Evolutionary conservation across 192 early-diverging fungal genomes (phyloP), one percentile per base, ranked within the genome.

Genomic region (Mortierella claussenii): DNA sequence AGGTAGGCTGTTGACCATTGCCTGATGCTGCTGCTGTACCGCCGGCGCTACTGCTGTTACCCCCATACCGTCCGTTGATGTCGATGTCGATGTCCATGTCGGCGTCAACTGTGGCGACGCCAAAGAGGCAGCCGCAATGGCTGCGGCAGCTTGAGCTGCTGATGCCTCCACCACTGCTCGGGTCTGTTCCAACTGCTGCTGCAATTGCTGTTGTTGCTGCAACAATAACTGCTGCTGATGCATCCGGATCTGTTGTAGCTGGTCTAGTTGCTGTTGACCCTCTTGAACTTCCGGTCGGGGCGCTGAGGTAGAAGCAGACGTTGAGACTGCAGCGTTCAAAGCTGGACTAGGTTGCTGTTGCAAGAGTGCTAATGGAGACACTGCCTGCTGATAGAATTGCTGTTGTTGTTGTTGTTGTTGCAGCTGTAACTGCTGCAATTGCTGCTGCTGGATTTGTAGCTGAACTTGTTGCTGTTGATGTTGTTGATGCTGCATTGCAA

Each of bases 141-240:
- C 60, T 9, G 43, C 55, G 3, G 54, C 60, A 11, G 43, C 18
- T 17, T 10, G 10, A 12, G 63, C 24, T 32, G 52, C 36, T 20
- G 48, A 21, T 8, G 44, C 40, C 30, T 12, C 43, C 10, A 34
- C 55, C 1, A 47, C 60, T 10, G 52, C 68, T 18, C 69, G 60
- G n/a, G 69, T 28, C 27, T 73, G 69, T 20, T 73, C 61, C 42
- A 73, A 36, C n/a, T 73, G 69, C 15, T 65, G 69, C 27, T 65
- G 69, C 8, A 73, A 27, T 12, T 69, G 68, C 27, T 61, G 68
- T 23, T 65, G 60, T 24, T 73, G 68, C 30, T 71, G 68, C 11
- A 71, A 2, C 32, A 71, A n/a, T 15, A 69, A 6, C 5, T 70
- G 52, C 23, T 71, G 60, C 21, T 71, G 65, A 10, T 68, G 68